Evolutionary conservation across 2,329 filamentous ascomycete species (phyloP), one percentile per base, ranked within the genome.

Genomic region (Fusarium duplospermum): DNA sequence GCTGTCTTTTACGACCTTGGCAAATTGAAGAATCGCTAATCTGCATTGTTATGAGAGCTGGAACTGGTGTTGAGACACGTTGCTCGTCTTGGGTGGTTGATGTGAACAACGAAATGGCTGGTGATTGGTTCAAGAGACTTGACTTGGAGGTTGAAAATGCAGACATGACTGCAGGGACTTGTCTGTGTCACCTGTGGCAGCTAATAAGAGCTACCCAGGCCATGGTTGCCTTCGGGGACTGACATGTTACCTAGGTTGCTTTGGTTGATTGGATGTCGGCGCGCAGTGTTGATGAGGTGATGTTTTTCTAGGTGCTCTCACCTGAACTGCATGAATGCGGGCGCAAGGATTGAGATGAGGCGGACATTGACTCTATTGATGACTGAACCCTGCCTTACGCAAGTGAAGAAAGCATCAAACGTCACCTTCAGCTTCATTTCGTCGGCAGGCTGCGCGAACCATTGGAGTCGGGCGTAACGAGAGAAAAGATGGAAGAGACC

Each of bases 361-460:
- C 45, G 45, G 24, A 27, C 47, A 52, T 52, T 27, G 24, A 7
- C 24, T 18, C 16, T 52, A 13, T 29, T 24, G 47, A 73, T 70
- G 64, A 42, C 62, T 64, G 74, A 73, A 77, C 76, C 64, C 63
- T 35, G 63, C 42, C 60, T 64, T 63, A 69, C 69, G 73, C 57
- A 27, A 47, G 45, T 27, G 22, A 47, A 47, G 45, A 47, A 6
- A 24, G 45, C 22, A 47, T 61, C 64, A 52, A 65, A 47, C 45
- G 20, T 45, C 13, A 29, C n/a, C 6, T 47, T 63, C 24, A 60
- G 42, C 18, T 33, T 36, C 64, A 76, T 72, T 76, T 76, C 72
- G 75, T 77, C 73, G 75, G 73, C 74, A 66, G 57, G 31, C 24
- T 56, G 66, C 4, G 57, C 33, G 42, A 72, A 62, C 54, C 71